Percentiles rank a stretch among this genome's conserved stretches.
These are phyloP conservation scores for Triticum monococcum DNA, from an alignment of 176 grass and related monocot genomes.

Conservation along the genomic window DNA sequence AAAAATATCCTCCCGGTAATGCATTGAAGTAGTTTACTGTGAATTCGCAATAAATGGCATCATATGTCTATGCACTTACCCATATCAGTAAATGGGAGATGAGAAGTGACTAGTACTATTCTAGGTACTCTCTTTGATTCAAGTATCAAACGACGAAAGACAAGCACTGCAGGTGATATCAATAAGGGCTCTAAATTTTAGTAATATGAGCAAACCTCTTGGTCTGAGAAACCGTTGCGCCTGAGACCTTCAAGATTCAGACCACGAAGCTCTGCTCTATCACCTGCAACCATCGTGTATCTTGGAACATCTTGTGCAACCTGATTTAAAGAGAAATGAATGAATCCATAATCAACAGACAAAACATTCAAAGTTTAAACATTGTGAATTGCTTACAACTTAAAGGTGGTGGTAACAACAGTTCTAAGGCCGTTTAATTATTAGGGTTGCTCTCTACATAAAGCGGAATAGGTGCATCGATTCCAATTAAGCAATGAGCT, in stretches of 20 bases:
- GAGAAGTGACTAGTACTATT: not conserved
- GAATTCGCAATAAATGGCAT: not conserved
- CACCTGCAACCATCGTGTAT: conserved; percentile 80
- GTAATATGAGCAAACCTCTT: conserved; percentile 52
- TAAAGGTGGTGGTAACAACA: not conserved
- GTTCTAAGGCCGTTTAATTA: not conserved
- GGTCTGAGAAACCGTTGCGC: conserved; percentile 59
- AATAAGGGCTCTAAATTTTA: not conserved
- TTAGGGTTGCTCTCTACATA: not conserved
- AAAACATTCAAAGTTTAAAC: conserved; percentile 20
- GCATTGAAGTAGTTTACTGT: not conserved
- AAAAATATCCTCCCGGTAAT: not conserved
- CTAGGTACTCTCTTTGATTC: conserved; percentile 3
- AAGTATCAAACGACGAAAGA: not conserved
- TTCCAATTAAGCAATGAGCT: not conserved
- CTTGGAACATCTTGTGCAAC: conserved; percentile 91
- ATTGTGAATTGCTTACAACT: not conserved
- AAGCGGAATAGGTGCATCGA: not conserved
- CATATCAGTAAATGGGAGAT: not conserved
- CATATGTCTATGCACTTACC: not conserved
- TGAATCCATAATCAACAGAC: not conserved
- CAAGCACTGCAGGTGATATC: not conserved
- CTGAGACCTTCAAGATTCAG: conserved; percentile 88
- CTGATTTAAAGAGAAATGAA: conserved; percentile 45
- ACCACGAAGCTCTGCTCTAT: conserved; percentile 81